These are phyloP conservation scores for Termitomyces sp. DNA, from an alignment of 768 basidiomycete species.

Conservation along the genomic window DNA sequence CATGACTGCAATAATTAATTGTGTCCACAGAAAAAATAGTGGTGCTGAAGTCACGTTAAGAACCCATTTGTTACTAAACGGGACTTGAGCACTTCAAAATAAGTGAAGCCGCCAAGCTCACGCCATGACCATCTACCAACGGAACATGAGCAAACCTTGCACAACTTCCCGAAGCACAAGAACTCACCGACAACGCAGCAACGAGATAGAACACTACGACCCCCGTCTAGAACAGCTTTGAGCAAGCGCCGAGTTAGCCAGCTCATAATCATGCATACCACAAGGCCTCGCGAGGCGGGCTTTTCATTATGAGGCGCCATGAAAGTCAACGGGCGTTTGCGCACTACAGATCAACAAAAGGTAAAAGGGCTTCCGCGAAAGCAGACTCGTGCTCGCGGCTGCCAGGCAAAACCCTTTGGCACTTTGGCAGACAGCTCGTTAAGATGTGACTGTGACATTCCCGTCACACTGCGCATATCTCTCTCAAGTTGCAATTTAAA, in stretches of 20 bases:
- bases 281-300: conserved; percentile 37
- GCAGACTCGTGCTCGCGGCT: background rate
- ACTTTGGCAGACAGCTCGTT: background rate
- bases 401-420: too few species aligned
- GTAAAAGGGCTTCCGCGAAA: conserved; percentile 1
- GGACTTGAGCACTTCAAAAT: background rate
- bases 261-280: conserved; percentile 26
- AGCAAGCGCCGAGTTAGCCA: background rate
- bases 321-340: conserved; percentile 7
- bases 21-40: conserved; percentile 81
- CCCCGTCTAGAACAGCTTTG: conserved; percentile 39
- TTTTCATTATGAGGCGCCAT: conserved; percentile 25
- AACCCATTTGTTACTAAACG: conserved; percentile 84
- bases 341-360: conserved; percentile 6
- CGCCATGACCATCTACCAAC: conserved; percentile 84
- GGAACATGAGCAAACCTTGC: background rate
- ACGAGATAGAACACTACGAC: conserved; percentile 85
- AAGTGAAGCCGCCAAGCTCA: conserved; percentile 25
- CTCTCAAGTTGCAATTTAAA: too few species aligned
- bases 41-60: conserved; percentile 69
- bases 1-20: conserved; percentile 73
- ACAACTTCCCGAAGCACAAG: background rate
- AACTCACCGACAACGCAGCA: conserved; percentile 79
- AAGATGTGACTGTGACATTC: background rate
- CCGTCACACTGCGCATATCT: too few species aligned